Conservation (phyloP, 2,329 filamentous ascomycete genomes). For the Hymenoscyphus infarciens region DNA sequence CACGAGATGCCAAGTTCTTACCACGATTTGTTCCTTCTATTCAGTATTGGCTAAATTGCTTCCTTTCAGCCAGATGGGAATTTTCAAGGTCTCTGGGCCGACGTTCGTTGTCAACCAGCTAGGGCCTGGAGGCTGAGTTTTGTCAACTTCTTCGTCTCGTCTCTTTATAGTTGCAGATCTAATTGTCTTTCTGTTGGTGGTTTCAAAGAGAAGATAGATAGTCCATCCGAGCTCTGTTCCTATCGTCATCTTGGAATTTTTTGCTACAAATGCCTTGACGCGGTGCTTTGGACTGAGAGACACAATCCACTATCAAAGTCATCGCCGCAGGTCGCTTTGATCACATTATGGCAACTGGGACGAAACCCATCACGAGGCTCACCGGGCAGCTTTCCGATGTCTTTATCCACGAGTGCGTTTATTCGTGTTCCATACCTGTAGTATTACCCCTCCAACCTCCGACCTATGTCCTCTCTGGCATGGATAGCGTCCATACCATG, state of each 20-base stretch:
- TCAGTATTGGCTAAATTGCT: constrained; percentile 1
- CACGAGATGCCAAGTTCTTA: constrained; percentile 5
- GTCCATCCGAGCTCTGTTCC: neutral
- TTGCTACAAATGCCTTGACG: neutral
- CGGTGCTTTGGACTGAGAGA: neutral
- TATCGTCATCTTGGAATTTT: neutral
- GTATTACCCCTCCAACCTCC: neutral
- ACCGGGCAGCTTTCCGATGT: neutral
- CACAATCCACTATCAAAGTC: neutral
- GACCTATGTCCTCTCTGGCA: too few species aligned
- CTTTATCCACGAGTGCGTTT: neutral
- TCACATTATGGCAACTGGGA: neutral
- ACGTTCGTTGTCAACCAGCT: too few species aligned
- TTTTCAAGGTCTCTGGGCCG: neutral
- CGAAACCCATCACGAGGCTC: neutral
- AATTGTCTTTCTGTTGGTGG: too few species aligned
- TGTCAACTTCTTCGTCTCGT: too few species aligned
- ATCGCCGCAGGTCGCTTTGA: neutral
- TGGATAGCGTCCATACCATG: neutral
- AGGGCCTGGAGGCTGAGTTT: too few species aligned
- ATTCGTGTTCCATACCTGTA: neutral
- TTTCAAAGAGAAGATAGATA: too few species aligned
- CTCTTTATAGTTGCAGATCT: too few species aligned
- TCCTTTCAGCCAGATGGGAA: neutral
- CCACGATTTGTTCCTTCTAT: neutral